Base-by-base conservation (phyloP, 257 asterid genomes). In the Solanum ossicruentum region DNA sequence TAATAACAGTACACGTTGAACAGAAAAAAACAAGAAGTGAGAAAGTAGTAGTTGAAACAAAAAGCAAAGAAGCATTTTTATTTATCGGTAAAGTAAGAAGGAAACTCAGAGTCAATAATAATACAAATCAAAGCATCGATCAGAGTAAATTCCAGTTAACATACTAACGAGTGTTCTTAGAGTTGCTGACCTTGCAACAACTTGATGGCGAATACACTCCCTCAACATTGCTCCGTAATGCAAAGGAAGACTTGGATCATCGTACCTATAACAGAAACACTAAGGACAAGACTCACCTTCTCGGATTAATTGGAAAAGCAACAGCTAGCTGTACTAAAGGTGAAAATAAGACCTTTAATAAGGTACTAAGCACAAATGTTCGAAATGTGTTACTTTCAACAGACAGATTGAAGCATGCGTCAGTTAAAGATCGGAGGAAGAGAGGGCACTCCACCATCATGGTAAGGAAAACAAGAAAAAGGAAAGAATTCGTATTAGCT, bases 191-290 rank as follows among this genome's bases (percentile, higher is more conserved):
- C 93, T 91, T 73, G 98, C 97, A 83, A 97, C 96, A 85, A 86
- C 88, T 78, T 97, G 99, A 89, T 97, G 98, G 49, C 99, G 92
- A 83, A 97, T 90, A 85, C 98, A 94, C 89, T 97, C 99, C 91
- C 92, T 94, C 81, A 97, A 70, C 98, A 97, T 94, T 71, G 90
- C 92, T 81, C 99, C 99, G 39, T 86, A 97, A 87, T 95, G 98
- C 93, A 97, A 85, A 85, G 97, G 98, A 84, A 91, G 81, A 15
- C 78, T 57, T 28, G 94, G 97, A 92, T 95, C 97, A 41, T 94
- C 97, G 21, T 95, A 95, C 87, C 99, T 96, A 84, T 63, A 41
- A 57, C 63, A 61, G 43, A 70, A 67, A 79, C 28, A 21, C 47
- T 56, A 55, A 85, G 60, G 17, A 57, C 47, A 57, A 75, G 63